phyloP scores from a whole-genome alignment of 2,329 filamentous ascomycete species.

The Diaporthe amygdali region DNA sequence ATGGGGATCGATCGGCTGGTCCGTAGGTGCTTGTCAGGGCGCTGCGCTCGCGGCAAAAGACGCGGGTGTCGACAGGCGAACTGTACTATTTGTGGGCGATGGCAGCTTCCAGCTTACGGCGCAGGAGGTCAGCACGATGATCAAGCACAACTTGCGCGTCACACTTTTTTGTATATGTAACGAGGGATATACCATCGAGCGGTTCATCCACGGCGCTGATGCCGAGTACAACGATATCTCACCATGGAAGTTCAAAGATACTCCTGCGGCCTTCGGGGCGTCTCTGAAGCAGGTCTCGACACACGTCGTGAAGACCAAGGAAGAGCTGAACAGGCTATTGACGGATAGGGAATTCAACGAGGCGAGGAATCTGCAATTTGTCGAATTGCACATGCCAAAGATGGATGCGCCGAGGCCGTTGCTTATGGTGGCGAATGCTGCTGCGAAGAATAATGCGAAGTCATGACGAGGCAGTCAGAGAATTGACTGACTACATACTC shows the following conservation, averaged over 20 bases:
- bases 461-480: conserved; percentile 27
- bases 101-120: conserved; percentile 85
- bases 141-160: conserved; percentile 73
- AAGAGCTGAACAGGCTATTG: conserved; percentile 71
- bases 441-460: conserved; percentile 69
- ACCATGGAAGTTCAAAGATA: conserved; percentile 73
- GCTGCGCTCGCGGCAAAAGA: conserved; percentile 80
- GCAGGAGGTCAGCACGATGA: conserved; percentile 85
- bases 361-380: conserved; percentile 66
- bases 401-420: conserved; percentile 77
- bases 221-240: conserved; percentile 82
- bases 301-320: conserved; percentile 71
- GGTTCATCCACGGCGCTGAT: conserved; percentile 84
- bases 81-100: conserved; percentile 87
- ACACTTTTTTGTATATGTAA: conserved; percentile 91
- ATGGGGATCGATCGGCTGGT: conserved; percentile 71
- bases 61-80: conserved; percentile 61
- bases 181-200: conserved; percentile 88
- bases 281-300: conserved; percentile 60
- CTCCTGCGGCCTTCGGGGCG: conserved; percentile 73
- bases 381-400: conserved; percentile 82
- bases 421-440: conserved; percentile 72
- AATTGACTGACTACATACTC: background rate
- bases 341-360: conserved; percentile 67
- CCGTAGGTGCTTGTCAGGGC: conserved; percentile 62